A percentile compares a stretch with the other conserved stretches of the same genome.
These are phyloP conservation scores for Boechera stricta DNA, from an alignment of 345 rosid genomes.

Conservation along the genomic window DNA sequence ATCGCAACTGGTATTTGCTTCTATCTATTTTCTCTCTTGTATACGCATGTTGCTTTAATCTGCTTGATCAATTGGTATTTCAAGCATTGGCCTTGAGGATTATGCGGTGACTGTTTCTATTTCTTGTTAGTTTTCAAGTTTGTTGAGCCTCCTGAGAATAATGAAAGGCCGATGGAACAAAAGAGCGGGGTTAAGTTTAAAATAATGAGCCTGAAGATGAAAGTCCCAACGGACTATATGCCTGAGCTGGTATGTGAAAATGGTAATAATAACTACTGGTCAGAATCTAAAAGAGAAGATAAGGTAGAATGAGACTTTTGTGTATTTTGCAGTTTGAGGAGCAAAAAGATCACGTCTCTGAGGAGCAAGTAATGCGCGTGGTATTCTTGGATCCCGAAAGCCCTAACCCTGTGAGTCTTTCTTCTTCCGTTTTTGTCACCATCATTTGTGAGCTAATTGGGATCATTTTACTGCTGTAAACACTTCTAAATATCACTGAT, in stretches of 20 bases:
- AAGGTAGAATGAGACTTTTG: neutral
- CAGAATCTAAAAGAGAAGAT: conserved; percentile 5
- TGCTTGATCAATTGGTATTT: neutral
- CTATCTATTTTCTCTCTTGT: neutral
- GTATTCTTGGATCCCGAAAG: conserved; percentile 84
- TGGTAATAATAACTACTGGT: neutral
- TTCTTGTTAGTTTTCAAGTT: conserved; percentile 77
- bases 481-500: neutral
- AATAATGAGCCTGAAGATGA: conserved; percentile 92
- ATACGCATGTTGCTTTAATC: neutral
- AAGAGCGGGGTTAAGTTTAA: conserved; percentile 84
- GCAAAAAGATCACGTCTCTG: conserved; percentile 77
- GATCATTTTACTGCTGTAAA: neutral
- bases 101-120: conserved; percentile 13
- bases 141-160: conserved; percentile 90
- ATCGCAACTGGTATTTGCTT: conserved; percentile 76
- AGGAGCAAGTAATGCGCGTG: conserved; percentile 83
- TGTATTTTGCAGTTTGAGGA: conserved; percentile 78
- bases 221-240: conserved; percentile 74
- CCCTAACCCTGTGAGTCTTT: conserved; percentile 65
- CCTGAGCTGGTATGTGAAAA: conserved; percentile 86
- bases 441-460: neutral
- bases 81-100: neutral
- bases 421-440: conserved; percentile 10
- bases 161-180: conserved; percentile 80